Base-by-base conservation (phyloP, 2,329 filamentous ascomycete species). In the Ceratocystis harringtonii region DNA sequence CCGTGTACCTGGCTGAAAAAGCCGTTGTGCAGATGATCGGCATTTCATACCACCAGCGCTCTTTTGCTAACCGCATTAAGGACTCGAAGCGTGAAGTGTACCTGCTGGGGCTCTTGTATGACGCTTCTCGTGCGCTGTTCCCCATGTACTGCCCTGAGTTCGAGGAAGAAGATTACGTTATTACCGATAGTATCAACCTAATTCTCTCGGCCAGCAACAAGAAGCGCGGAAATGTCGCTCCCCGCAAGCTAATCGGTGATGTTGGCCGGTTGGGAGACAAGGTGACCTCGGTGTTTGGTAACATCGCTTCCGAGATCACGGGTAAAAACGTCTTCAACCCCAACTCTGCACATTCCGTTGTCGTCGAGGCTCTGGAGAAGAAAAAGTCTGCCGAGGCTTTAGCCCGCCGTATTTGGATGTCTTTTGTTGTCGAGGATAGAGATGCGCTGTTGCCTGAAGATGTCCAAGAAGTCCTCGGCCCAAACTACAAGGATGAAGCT, bases 371-470 rank as follows among this genome's bases (percentile, higher is more conserved):
- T 7, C 80, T 97, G 41, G 92, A 96, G 75, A 92, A 90, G 76
- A 85, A 83, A 55, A 81, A 82, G 67, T 89, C 90, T 5, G 90
- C 91, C 0, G 92, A 97, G 74, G 94, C 94, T n/a, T 78, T 97
- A 66, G 92, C 90, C n/a, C 87, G 85, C 70, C 88, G 94, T 71
- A 87, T 97, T 68, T 97, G 94, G 94, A 95, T 96, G 90, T 96
- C 92, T 0, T 95, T 96, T 73, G 94, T 96, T 1, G 84, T 94
- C 3, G 92, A 97, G 75, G 91, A 90, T 70, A 86, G 86, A 67
- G 90, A 96, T 50, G 79, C 86, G 0, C 79, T 99, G 7, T 89
- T 83, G 70, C 75, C 82, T 7, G 90, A 96, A 3, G 94, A 99
- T 72, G 81, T 99, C 45, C 73, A 86, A 36, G 92, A 97, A 73